Evolutionary conservation across 306 rosid genomes (phyloP), one percentile per base, ranked within the genome.

Genomic region (Vigna reflexopilosa): DNA sequence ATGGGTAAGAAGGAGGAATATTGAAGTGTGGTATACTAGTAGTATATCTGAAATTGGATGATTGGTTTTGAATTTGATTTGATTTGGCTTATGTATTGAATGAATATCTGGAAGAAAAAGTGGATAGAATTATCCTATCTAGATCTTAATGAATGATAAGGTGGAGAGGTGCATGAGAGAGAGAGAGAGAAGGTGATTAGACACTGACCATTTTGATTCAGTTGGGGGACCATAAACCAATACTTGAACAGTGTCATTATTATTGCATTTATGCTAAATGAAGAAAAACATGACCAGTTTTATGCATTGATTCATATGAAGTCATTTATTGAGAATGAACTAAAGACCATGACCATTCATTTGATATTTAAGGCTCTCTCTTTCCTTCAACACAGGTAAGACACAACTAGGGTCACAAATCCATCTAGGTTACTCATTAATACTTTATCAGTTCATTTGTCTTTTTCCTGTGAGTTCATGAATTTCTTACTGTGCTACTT

Each of bases 211-310:
- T 48, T 73, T 78, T 74, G 81, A 73, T 77, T 51, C 49, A 58
- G 74, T 51, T 32, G 38, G 84, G 80, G 87, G 84, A 72, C 89
- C 83, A 83, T 71, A 8, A 30, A 80, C 67, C 64, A 65, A 70
- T 70, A 63, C 56, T 26, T 42, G 32, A 30, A 30, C 32, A 30
- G 5, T 30, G 32, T 30, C 32, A 30, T 30, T 47, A 67, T 80
- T 38, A 63, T 44, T 61, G 70, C 85, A 77, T 81, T 71, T 58
- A 75, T 81, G 68, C 47, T 73, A 48, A 56, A 50, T 64, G 81
- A 62, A 70, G 85, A 42, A 76, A 83, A 70, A 57, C 85, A 78
- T 78, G 87, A 80, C 24, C n/a, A 54, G 6, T 74, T 57, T 67
- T 78, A 50, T 73, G 40, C 5, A 50, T 34, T 17, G 44, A 44